A percentile compares a stretch with the other conserved stretches of the same genome.
Evolutionary conservation across 345 rosid species (phyloP).

Genomic region (Gossypium sturtianum): DNA sequence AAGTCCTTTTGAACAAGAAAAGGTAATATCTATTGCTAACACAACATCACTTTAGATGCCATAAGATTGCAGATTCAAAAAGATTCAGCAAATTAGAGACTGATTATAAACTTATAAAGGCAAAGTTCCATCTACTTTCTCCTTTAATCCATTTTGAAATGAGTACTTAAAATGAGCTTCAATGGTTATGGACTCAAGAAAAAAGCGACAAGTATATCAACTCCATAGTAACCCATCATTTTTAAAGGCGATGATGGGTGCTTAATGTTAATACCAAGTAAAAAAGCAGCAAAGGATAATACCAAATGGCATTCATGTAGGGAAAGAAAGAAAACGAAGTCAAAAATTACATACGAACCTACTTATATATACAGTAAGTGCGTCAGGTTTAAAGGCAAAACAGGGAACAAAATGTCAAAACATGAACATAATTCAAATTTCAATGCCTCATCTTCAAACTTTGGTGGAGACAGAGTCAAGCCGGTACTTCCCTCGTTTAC

Average conservation of each 20-base stretch:
- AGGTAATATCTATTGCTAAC: background rate
- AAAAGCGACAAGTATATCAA: too few species aligned
- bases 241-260: background rate
- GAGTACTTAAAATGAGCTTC: background rate
- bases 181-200: background rate
- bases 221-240: too few species aligned
- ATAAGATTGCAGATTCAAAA: background rate
- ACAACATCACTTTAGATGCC: background rate
- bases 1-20: background rate
- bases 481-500: constrained; percentile 28
- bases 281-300: background rate
- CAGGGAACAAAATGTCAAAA: constrained; percentile 21
- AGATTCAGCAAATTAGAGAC: background rate
- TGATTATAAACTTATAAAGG: too few species aligned
- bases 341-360: constrained; percentile 12
- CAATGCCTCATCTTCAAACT: constrained; percentile 20
- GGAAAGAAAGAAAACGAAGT: background rate
- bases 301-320: constrained; percentile 3
- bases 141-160: background rate
- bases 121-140: too few species aligned
- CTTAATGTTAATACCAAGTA: background rate
- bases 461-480: constrained; percentile 13
- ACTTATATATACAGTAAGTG: constrained; percentile 15
- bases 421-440: constrained; percentile 8
- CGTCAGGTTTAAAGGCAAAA: constrained; percentile 23